These are phyloP conservation scores for Solanum chiquidenum DNA, from an alignment of 257 asterid genomes.

Conservation along the genomic window DNA sequence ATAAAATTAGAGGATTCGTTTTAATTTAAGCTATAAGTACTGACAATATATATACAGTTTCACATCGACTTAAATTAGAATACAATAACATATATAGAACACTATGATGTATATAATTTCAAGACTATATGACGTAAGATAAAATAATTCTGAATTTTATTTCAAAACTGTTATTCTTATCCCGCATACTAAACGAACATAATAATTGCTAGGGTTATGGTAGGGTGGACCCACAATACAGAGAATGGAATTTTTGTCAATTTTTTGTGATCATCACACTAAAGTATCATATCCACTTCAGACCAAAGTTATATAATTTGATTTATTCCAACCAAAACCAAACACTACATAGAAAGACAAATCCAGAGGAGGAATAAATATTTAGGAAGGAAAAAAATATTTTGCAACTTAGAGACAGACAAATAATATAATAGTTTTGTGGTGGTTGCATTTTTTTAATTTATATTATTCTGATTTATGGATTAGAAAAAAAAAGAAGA, in stretches of 20 bases:
- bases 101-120: not conserved
- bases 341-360: slow-evolving; percentile 9
- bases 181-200: not conserved
- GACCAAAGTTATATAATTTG: not conserved
- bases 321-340: not conserved
- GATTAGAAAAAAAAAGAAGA: not conserved
- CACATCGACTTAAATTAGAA: not conserved
- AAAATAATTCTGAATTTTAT: not conserved
- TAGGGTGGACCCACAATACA: not conserved
- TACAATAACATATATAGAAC: not conserved
- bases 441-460: not conserved
- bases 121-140: not conserved
- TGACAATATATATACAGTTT: not conserved
- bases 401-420: slow-evolving; percentile 2
- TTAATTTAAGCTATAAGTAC: not conserved
- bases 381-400: not conserved
- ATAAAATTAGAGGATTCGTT: not conserved
- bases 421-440: slow-evolving; percentile 1
- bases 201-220: not conserved
- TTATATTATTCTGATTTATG: not conserved
- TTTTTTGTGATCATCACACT: not conserved
- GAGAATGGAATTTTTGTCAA: slow-evolving; percentile 2
- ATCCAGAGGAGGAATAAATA: not conserved
- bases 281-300: not conserved
- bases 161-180: too few species aligned